A percentile compares a stretch with the other conserved stretches of the same genome.
These are phyloP conservation scores for Conoideocrella luteorostrata DNA, from an alignment of 2,329 filamentous ascomycete species.

Conservation along the genomic window DNA sequence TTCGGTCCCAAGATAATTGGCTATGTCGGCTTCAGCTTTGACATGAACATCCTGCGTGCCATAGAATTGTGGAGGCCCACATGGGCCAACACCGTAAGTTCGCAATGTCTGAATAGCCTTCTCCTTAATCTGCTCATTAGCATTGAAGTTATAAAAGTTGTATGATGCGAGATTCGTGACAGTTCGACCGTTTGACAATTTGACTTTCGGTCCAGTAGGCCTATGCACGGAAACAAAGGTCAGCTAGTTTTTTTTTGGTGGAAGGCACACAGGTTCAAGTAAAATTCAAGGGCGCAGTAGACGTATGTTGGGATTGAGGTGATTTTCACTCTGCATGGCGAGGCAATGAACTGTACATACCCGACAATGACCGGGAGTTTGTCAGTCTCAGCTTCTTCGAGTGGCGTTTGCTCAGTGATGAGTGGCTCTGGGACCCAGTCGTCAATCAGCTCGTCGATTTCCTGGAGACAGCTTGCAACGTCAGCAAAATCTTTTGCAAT, in stretches of 20 bases:
- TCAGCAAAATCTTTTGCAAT: slow-evolving; percentile 2
- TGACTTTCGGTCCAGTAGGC: slow-evolving; percentile 83
- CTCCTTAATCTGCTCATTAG: slow-evolving; percentile 86
- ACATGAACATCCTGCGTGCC: slow-evolving; percentile 97
- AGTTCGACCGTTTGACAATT: slow-evolving; percentile 79
- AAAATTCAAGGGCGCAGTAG: too few species aligned
- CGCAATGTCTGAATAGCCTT: slow-evolving; percentile 91
- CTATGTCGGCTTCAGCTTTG: slow-evolving; percentile 91
- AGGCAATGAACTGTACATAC: slow-evolving; percentile 39
- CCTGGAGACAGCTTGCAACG: slow-evolving; percentile 33
- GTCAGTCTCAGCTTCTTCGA: slow-evolving; percentile 79
- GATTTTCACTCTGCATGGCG: neutral
- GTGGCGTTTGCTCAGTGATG: slow-evolving; percentile 62
- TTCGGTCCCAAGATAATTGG: slow-evolving; percentile 78
- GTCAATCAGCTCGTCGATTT: slow-evolving; percentile 94
- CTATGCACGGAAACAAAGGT: slow-evolving; percentile 36
- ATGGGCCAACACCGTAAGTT: slow-evolving; percentile 93
- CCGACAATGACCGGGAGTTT: slow-evolving; percentile 83
- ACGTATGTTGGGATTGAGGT: neutral
- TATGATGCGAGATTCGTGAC: slow-evolving; percentile 91
- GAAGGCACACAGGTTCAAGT: too few species aligned
- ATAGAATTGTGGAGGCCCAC: slow-evolving; percentile 95
- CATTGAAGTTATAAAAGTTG: slow-evolving; percentile 97
- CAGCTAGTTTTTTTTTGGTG: neutral
- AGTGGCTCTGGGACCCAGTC: slow-evolving; percentile 95